Percentiles rank a stretch among this genome's conserved stretches.
phyloP scores from a whole-genome alignment of 2,329 filamentous ascomycete genomes.

The Arthrobotrys musiformis region DNA sequence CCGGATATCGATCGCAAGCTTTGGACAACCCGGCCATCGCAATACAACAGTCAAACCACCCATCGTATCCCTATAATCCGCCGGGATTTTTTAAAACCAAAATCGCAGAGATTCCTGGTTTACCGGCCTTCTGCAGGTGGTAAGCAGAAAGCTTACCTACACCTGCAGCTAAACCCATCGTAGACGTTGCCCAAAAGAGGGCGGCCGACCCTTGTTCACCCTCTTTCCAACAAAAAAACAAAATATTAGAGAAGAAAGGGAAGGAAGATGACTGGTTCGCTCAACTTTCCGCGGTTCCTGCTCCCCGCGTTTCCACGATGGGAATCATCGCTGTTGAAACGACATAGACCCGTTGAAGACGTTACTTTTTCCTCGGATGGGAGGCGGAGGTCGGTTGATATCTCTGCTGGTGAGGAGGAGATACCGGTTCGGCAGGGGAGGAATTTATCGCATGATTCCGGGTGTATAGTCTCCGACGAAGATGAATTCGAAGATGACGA shows the following conservation, averaged over 20 bases:
- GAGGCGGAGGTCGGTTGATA: background rate
- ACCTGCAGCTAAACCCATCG: too few species aligned
- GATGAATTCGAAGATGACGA: constrained; percentile 1
- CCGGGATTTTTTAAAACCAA: too few species aligned
- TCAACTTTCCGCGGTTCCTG: constrained; percentile 52
- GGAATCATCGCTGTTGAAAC: constrained; percentile 40
- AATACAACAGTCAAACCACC: too few species aligned
- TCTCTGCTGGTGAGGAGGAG: background rate
- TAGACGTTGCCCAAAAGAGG: background rate
- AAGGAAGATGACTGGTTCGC: constrained; percentile 26
- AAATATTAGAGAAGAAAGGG: background rate
- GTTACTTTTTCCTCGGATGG: constrained; percentile 24
- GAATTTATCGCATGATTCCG: constrained; percentile 46
- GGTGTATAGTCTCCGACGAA: constrained; percentile 46
- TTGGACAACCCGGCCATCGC: too few species aligned
- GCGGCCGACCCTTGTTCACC: too few species aligned
- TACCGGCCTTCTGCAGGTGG: too few species aligned
- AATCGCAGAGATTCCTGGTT: too few species aligned
- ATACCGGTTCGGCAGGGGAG: constrained; percentile 12
- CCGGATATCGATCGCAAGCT: too few species aligned
- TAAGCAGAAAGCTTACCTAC: too few species aligned
- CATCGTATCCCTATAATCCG: too few species aligned
- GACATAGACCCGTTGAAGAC: constrained; percentile 43
- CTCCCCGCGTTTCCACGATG: constrained; percentile 54
- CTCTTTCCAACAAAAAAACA: background rate